Evolutionary conservation across 208 protist species (phyloP).

Genomic region (Leishmania tropica): DNA sequence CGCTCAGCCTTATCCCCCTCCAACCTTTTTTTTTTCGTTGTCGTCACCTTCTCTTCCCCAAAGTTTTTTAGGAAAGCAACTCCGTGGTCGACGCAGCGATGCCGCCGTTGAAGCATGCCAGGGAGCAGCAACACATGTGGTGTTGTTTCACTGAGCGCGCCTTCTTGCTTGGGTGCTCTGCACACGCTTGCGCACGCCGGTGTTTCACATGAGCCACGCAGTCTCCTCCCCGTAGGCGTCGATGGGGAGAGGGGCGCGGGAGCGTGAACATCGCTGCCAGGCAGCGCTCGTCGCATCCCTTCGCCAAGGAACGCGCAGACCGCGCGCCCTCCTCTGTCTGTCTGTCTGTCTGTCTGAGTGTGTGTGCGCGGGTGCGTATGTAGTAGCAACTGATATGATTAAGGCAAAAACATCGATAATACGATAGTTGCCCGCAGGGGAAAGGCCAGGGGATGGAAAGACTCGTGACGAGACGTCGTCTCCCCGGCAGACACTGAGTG

Average conservation of each 20-base stretch:
- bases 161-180: background rate
- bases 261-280: background rate
- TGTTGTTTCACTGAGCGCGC: background rate
- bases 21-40: background rate
- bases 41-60: background rate
- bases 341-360: background rate
- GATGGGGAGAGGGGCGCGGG: background rate
- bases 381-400: background rate
- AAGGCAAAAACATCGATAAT: background rate
- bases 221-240: background rate
- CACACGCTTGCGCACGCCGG: background rate
- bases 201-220: background rate
- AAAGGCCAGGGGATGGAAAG: background rate
- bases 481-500: background rate
- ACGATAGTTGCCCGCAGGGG: background rate
- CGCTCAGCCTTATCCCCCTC: background rate
- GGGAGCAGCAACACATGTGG: background rate
- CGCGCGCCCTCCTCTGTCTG: background rate
- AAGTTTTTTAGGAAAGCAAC: background rate
- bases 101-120: background rate
- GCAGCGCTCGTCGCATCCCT: background rate
- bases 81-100: background rate
- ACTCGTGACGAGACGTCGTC: background rate
- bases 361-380: conserved; percentile 1
- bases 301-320: background rate